Evolutionary conservation across 2,329 filamentous ascomycete genomes (phyloP), one percentile per base, ranked within the genome.

Genomic region (Calonectria pteridis): DNA sequence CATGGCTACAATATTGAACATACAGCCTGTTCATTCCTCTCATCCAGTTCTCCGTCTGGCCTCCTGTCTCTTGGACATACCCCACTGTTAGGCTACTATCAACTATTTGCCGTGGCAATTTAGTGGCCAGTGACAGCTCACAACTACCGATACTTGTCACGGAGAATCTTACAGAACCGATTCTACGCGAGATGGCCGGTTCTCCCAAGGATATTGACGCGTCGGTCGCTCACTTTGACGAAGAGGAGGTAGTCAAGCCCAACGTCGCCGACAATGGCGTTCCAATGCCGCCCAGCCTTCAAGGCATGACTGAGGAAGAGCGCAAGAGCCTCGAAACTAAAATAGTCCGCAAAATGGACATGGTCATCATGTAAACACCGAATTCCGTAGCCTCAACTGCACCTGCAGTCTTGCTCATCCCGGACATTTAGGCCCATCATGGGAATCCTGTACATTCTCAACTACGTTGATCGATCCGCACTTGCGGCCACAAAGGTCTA

Each of bases 381-480:
- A 59, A 33, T 26, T 16, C 33, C 23, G 14, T 14, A 4, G 1
- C 14, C 10, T 10, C n/a, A 7, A 9, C 11, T 37, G 3, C 2
- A 16, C 3, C 6, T 14, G 51, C 13, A 3, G 5, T 4, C 31
- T 37, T 23, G n/a, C 53, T 59, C 26, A 59, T n/a, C 6, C 31
- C 3, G 23, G 18, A 6, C 4, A 20, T 40, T 6, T 14, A 59
- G 55, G 55, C 55, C 55, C 35, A 59, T 59, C n/a, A 74, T 84
- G 63, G 79, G 81, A 0, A 82, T 86, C 31, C 64, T 86, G 9
- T 85, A 85, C 74, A 85, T 86, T 29, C 74, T 86, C 31, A 86
- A 85, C 76, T 86, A 85, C 62, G 77, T 86, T 69, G 84, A 86
- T 72, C 80, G 85, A 5, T 82, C 84, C 58, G 84, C 83, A 31